Base-by-base conservation (phyloP, 345 rosid species). In the Euphorbia pulcherrima region DNA sequence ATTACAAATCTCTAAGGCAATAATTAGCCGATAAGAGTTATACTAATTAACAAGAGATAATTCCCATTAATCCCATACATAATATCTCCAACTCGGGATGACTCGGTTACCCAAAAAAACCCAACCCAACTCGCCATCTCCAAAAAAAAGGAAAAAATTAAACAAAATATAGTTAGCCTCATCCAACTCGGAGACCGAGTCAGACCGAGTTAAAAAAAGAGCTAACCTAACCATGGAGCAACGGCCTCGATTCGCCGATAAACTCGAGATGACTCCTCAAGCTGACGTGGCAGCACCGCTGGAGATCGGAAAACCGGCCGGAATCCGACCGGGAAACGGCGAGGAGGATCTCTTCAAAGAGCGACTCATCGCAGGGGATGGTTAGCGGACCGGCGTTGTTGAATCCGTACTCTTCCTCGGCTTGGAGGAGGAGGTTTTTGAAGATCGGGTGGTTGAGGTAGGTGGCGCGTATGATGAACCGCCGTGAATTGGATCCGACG, bases 381-480 rank as follows among this genome's bases (percentile, higher is more conserved):
- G 87, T 81, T 20, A 94, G 69, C 24, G 86, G 95, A 17, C 99
- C 99, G 1, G 23, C 72, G 76, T 81, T 80, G 13, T 67, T 63
- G 88, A 91, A 94, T 0, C 99, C 99, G 72, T 81, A 90, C 82
- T 85, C 95, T 67, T 94, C 99, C 76, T 90, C 99, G 20, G 96
- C 89, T 24, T 80, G 79, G 6, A 80, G 80, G 29, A 94, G 86
- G 21, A 94, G 87, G 0, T 74, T 71, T 55, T 75, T 72, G 79
- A 94, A 91, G 40, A 87, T 80, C 1, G 97, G 99, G 71, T 91
- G 95, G 78, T 94, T 91, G 12, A 94, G 89, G 84, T 83, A 78
- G 67, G 88, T 82, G 18, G 91, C 90, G 0, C 87, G 92, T 1
- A 94, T 87, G 48, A 94, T 70, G 57, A 84, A 94, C 75, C 96